A percentile compares a stretch with the other conserved stretches of the same genome.
These are phyloP conservation scores for Marasmius fiardii DNA, from an alignment of 1,284 basidiomycete species.

Conservation along the genomic window DNA sequence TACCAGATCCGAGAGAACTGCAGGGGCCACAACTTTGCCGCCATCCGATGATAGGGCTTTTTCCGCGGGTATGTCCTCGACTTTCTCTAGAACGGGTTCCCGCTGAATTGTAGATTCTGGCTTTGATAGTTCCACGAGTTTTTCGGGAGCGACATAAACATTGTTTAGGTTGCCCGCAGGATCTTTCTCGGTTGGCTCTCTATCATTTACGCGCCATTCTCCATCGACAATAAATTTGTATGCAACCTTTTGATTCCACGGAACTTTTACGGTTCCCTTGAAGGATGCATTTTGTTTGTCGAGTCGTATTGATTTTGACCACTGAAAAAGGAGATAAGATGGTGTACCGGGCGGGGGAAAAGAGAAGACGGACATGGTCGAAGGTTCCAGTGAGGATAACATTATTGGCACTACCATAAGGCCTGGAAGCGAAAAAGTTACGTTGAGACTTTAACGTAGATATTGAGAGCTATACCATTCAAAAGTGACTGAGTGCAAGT, in stretches of 20 bases:
- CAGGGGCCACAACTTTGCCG: slow-evolving; percentile 18
- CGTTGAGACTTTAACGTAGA: slow-evolving; percentile 3
- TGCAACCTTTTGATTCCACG: slow-evolving; percentile 59
- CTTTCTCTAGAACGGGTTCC: no score
- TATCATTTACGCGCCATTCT: slow-evolving; percentile 54
- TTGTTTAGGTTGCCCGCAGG: slow-evolving; percentile 70
- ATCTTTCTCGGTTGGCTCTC: slow-evolving; percentile 61
- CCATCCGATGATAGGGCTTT: background rate
- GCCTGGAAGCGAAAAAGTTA: slow-evolving; percentile 39
- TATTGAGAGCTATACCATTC: slow-evolving; percentile 34
- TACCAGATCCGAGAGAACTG: slow-evolving; percentile 31
- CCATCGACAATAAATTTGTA: slow-evolving; percentile 85
- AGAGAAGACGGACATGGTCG: slow-evolving; percentile 56
- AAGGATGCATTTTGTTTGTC: slow-evolving; percentile 53
- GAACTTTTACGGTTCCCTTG: slow-evolving; percentile 49
- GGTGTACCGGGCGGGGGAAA: slow-evolving; percentile 10
- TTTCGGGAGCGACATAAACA: slow-evolving; percentile 58
- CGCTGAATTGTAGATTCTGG: no score
- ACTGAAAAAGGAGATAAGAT: slow-evolving; percentile 37
- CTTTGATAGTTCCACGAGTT: slow-evolving; percentile 27
- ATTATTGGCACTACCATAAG: slow-evolving; percentile 48
- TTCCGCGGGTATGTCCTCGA: background rate
- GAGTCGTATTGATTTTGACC: slow-evolving; percentile 60
- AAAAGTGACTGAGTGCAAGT: slow-evolving; percentile 44
- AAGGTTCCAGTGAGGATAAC: slow-evolving; percentile 77